Evolutionary conservation across 306 rosid genomes (phyloP).

Genomic region (Quercus aquifolioides): DNA sequence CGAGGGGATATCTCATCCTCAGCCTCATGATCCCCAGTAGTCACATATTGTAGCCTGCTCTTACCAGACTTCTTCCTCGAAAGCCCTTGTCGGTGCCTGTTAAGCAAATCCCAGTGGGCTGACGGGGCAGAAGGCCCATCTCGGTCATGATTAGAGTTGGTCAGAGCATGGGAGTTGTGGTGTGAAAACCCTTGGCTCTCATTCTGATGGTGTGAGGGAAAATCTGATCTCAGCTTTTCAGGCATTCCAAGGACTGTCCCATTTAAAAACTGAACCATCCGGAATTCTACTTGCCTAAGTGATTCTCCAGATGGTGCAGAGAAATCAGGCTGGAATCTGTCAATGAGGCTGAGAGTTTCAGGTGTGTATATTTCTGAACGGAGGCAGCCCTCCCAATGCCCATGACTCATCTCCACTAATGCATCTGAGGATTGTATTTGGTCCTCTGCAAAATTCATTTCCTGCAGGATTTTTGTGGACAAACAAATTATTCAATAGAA

Average conservation of each 20-base stretch:
- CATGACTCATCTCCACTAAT: conserved; percentile 89
- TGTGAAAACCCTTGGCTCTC: conserved; percentile 57
- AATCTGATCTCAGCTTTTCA: conserved; percentile 66
- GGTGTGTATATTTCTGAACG: conserved; percentile 84
- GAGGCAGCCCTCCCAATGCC: conserved; percentile 94
- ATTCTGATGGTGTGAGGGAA: conserved; percentile 49
- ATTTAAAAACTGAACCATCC: conserved; percentile 78
- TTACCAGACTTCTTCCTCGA: conserved; percentile 84
- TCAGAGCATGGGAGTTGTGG: conserved; percentile 54
- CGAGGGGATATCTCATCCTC: conserved; percentile 72
- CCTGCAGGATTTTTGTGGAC: conserved; percentile 40
- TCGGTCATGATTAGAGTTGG: conserved; percentile 66
- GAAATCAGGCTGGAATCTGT: conserved; percentile 85
- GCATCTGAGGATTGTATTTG: conserved; percentile 76
- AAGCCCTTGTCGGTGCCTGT: conserved; percentile 67
- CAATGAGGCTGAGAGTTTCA: conserved; percentile 64
- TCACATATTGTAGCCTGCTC: conserved; percentile 87
- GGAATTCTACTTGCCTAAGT: conserved; percentile 88
- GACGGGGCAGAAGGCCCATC: conserved; percentile 57
- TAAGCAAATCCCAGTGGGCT: conserved; percentile 63
- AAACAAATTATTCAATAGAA: conserved; percentile 19
- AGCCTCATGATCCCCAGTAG: conserved; percentile 67
- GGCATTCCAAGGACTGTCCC: conserved; percentile 64
- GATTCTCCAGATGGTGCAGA: conserved; percentile 93
- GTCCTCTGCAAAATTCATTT: conserved; percentile 62